phyloP scores from a whole-genome alignment of 75 land plant genomes.

The Larix kaempferi region DNA sequence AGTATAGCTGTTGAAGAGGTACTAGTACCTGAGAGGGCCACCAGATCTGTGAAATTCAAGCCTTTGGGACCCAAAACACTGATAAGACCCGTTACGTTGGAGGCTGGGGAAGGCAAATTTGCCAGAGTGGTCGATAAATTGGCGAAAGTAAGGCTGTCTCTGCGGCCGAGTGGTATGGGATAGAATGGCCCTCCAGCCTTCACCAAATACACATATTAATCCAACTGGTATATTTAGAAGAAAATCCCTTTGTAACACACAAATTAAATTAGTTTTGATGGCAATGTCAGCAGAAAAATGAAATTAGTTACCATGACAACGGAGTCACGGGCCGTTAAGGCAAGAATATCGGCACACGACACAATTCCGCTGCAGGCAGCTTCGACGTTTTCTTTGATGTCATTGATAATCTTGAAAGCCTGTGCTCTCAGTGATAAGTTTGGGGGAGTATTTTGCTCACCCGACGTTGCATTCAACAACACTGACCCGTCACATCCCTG shows the following conservation, averaged over 20 bases:
- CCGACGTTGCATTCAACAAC: slow-evolving; percentile 35
- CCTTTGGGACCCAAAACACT: background rate
- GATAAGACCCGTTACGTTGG: background rate
- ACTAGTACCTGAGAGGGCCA: background rate
- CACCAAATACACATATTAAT: background rate
- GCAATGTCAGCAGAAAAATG: too few relatives aligned
- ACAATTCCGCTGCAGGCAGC: slow-evolving; percentile 34
- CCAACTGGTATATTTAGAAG: too few relatives aligned
- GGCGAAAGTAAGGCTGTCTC: slow-evolving; percentile 4
- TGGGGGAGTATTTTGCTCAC: slow-evolving; percentile 40
- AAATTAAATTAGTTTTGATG: background rate
- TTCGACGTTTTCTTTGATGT: slow-evolving; percentile 24
- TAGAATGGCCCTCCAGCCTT: slow-evolving; percentile 1
- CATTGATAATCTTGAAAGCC: slow-evolving; percentile 39
- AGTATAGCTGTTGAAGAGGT: background rate
- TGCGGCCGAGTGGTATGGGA: background rate
- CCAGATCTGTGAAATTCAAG: background rate
- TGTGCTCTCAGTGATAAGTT: slow-evolving; percentile 34
- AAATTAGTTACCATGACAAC: slow-evolving; percentile 20
- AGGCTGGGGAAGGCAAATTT: background rate
- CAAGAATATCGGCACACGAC: slow-evolving; percentile 50
- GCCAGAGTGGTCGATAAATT: background rate
- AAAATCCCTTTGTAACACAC: too few relatives aligned
- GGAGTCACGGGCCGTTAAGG: slow-evolving; percentile 45
- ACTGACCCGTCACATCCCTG: slow-evolving; percentile 64